phyloP scores from a whole-genome alignment of 306 rosid genomes.

The Fagus crenata region DNA sequence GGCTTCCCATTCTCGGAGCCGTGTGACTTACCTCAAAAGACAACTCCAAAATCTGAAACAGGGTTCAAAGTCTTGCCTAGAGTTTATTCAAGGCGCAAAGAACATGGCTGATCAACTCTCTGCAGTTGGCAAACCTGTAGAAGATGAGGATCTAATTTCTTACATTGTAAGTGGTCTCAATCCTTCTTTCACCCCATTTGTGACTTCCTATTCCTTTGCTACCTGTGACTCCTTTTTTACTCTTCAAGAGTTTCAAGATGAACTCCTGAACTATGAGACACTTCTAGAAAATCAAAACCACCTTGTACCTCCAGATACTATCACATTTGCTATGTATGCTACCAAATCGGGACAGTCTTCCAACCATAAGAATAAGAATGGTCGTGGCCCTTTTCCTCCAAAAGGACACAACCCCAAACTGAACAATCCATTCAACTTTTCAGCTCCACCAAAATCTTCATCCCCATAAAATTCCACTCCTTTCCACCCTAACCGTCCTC shows the following conservation, averaged over 20 bases:
- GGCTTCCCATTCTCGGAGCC: no score
- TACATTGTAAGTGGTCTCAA: neutral
- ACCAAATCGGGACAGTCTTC: neutral
- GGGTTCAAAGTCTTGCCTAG: no score
- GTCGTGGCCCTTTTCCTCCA: no score
- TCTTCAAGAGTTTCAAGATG: neutral
- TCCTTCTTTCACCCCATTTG: neutral
- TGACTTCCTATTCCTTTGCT: neutral
- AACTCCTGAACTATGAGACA: neutral
- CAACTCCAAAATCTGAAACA: no score
- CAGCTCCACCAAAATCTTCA: neutral
- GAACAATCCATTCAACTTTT: neutral
- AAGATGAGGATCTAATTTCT: neutral
- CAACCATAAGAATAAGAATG: no score
- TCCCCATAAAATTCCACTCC: neutral
- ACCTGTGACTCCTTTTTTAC: neutral
- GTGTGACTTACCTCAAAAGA: no score
- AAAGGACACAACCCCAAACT: no score
- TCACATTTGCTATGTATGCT: neutral
- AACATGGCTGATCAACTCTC: neutral
- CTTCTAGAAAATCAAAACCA: neutral
- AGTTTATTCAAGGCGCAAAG: no score
- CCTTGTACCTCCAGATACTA: neutral
- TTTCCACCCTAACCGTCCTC: no score
- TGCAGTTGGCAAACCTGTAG: neutral